A percentile compares a stretch with the other conserved stretches of the same genome.
These are phyloP conservation scores for Populus deltoides DNA, from an alignment of 345 rosid species.

Conservation along the genomic window DNA sequence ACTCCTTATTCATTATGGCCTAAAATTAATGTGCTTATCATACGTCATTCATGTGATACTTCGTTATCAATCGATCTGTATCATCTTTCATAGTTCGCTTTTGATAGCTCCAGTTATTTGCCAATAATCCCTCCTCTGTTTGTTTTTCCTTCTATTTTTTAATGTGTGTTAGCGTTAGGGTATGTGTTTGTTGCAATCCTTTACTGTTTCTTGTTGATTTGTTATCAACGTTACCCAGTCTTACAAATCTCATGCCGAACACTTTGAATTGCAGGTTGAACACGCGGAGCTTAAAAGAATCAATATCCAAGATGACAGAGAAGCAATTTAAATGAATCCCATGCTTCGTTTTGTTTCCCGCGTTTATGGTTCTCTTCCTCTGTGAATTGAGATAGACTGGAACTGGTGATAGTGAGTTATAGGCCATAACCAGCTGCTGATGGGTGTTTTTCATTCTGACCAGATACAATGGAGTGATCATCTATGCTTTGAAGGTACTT, in stretches of 20 bases:
- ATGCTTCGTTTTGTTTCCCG: background rate
- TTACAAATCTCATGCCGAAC: background rate
- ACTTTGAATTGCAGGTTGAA: background rate
- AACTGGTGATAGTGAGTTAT: background rate
- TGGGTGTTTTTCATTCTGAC: slow-evolving; percentile 16
- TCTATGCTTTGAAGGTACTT: slow-evolving; percentile 1
- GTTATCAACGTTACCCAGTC: background rate
- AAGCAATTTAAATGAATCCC: background rate
- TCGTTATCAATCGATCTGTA: background rate
- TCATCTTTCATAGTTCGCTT: background rate
- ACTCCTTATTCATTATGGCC: background rate
- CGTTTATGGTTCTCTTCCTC: background rate
- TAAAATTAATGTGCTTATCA: background rate
- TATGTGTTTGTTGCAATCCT: background rate
- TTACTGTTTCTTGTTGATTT: background rate
- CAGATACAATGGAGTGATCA: slow-evolving; percentile 7
- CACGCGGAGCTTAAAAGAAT: background rate
- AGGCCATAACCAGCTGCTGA: slow-evolving; percentile 18
- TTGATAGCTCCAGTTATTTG: background rate
- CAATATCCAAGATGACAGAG: background rate
- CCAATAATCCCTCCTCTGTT: background rate
- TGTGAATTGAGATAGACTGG: background rate
- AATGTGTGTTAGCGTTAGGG: background rate
- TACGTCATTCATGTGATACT: background rate
- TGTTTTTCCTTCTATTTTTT: background rate